phyloP scores from a whole-genome alignment of 257 asterid species.

The Rubia yunnanensis region DNA sequence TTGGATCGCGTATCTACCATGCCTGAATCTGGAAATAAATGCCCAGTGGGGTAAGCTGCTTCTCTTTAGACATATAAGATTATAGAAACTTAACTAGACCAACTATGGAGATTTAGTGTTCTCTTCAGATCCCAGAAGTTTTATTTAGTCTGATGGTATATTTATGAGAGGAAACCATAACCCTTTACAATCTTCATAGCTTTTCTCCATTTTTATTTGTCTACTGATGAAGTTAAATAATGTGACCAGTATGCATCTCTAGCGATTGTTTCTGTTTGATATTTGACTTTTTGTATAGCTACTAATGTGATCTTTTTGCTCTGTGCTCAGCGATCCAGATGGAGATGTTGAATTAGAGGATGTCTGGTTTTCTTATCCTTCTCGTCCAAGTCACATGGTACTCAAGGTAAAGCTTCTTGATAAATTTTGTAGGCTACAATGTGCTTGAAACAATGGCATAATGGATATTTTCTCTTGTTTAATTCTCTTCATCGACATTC shows the following conservation, averaged over 20 bases:
- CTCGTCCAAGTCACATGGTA: slow-evolving; percentile 76
- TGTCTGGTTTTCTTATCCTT: slow-evolving; percentile 89
- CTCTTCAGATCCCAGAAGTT: background rate
- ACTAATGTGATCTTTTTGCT: slow-evolving; percentile 1
- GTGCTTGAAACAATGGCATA: background rate
- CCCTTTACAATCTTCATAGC: background rate
- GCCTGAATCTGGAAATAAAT: slow-evolving; percentile 58
- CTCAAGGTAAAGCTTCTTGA: slow-evolving; percentile 46
- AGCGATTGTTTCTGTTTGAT: background rate
- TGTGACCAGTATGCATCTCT: background rate
- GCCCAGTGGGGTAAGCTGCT: slow-evolving; percentile 61
- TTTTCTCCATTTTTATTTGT: background rate
- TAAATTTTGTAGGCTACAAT: background rate
- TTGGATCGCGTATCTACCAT: slow-evolving; percentile 64
- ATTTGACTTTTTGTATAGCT: too few species aligned
- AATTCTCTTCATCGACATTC: background rate
- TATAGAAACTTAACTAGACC: too few species aligned
- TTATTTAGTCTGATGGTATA: background rate
- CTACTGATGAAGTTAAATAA: background rate
- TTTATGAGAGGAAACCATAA: background rate
- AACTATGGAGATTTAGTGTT: background rate
- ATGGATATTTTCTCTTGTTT: background rate
- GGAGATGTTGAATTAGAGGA: slow-evolving; percentile 76
- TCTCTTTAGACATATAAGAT: background rate
- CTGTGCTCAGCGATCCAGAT: slow-evolving; percentile 44